phyloP scores from a whole-genome alignment of 2,329 filamentous ascomycete species.

The Venturia oleaginea region DNA sequence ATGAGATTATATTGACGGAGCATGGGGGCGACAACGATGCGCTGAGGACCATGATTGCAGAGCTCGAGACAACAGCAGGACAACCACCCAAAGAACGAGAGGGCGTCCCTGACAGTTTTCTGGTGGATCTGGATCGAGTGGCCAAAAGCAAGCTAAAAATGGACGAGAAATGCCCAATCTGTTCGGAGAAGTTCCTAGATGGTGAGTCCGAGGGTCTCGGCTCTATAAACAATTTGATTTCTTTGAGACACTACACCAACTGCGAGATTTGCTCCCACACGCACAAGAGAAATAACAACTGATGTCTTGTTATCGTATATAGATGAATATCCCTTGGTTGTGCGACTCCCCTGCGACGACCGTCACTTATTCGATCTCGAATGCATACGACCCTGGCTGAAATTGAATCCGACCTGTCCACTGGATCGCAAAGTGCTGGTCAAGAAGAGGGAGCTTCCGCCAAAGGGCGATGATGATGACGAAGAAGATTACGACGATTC shows the following conservation, averaged over 20 bases:
- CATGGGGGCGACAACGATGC: constrained; percentile 31
- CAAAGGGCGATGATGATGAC: constrained; percentile 40
- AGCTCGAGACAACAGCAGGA: constrained; percentile 46
- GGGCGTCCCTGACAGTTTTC: constrained; percentile 52
- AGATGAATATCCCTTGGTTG: constrained; percentile 54
- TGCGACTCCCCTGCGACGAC: constrained; percentile 52
- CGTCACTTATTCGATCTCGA: constrained; percentile 56
- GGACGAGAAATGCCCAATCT: constrained; percentile 50
- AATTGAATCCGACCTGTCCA: constrained; percentile 55
- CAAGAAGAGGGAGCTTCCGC: constrained; percentile 36
- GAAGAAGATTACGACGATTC: constrained; percentile 40
- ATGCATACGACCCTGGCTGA: constrained; percentile 56
- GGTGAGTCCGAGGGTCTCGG: constrained; percentile 27
- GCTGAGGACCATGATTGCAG: constrained; percentile 46
- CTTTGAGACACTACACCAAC: not conserved
- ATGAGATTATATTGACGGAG: constrained; percentile 45
- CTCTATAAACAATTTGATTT: not conserved
- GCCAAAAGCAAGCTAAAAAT: constrained; percentile 45
- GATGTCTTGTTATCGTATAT: constrained; percentile 13
- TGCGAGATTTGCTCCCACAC: not conserved
- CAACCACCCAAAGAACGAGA: constrained; percentile 51
- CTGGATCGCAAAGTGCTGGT: constrained; percentile 51
- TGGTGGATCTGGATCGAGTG: constrained; percentile 51
- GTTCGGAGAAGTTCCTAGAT: constrained; percentile 52
- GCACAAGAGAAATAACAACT: not conserved